Conservation (phyloP, 805 yeast species). For the Ogataea thermomethanolica region DNA sequence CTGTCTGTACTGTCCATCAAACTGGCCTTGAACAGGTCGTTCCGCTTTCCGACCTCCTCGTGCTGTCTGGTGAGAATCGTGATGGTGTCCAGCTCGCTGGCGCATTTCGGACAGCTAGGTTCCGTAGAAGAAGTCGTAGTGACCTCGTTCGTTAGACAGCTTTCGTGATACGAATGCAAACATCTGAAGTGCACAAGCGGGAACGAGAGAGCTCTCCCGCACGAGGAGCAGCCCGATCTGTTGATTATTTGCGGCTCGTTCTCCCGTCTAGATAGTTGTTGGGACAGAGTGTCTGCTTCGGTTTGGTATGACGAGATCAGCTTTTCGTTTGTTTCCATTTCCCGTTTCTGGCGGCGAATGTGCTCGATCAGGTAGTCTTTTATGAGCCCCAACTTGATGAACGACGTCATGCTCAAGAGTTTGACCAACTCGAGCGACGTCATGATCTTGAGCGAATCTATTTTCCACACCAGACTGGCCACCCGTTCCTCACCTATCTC, state of each 20-base stretch:
- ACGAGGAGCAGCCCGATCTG: slow-evolving; percentile 60
- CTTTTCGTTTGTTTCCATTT: slow-evolving; percentile 63
- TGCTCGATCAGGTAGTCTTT: slow-evolving; percentile 63
- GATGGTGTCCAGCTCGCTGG: slow-evolving; percentile 66
- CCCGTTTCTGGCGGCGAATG: slow-evolving; percentile 56
- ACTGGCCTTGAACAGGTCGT: slow-evolving; percentile 58
- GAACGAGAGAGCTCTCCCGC: slow-evolving; percentile 61
- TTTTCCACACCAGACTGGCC: slow-evolving; percentile 46
- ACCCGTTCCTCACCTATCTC: slow-evolving; percentile 51
- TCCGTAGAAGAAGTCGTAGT: slow-evolving; percentile 14
- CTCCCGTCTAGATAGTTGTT: slow-evolving; percentile 49
- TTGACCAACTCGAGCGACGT: slow-evolving; percentile 78
- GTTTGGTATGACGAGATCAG: slow-evolving; percentile 62
- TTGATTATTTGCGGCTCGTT: slow-evolving; percentile 51
- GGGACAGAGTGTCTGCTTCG: slow-evolving; percentile 58
- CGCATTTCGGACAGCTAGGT: slow-evolving; percentile 66
- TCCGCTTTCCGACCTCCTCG: slow-evolving; percentile 55
- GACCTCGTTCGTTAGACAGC: slow-evolving; percentile 45
- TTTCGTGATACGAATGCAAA: slow-evolving; percentile 79
- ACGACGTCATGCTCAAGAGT: slow-evolving; percentile 58
- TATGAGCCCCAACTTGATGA: slow-evolving; percentile 58
- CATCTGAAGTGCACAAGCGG: slow-evolving; percentile 86
- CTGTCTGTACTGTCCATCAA: slow-evolving; percentile 55
- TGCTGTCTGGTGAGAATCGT: slow-evolving; percentile 57
- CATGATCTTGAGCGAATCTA: slow-evolving; percentile 51